Evolutionary conservation across 352 stramenopile genomes (phyloP).

Genomic region (Pythium brachiatum): DNA sequence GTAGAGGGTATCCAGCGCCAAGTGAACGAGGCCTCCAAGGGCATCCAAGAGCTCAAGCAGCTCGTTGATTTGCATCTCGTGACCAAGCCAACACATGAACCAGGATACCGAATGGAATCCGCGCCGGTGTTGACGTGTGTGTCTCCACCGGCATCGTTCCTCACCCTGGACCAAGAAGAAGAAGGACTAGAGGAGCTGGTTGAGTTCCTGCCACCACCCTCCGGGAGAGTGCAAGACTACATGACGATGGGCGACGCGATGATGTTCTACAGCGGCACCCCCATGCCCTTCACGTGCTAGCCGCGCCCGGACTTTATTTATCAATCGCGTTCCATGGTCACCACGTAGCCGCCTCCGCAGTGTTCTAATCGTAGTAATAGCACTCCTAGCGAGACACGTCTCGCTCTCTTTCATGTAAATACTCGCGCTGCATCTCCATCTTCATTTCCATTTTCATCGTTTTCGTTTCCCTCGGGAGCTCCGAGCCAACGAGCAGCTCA

Average conservation of each 20-base stretch:
- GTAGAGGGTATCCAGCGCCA: constrained; percentile 30
- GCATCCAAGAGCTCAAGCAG: constrained; percentile 29
- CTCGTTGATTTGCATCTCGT: constrained; percentile 25
- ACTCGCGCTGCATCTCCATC: not conserved
- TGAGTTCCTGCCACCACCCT: not conserved
- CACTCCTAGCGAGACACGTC: not conserved
- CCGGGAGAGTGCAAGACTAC: not conserved
- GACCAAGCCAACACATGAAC: not conserved
- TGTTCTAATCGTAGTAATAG: not conserved
- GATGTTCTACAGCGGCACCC: constrained; percentile 10
- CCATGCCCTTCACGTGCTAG: constrained; percentile 21
- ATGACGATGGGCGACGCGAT: not conserved
- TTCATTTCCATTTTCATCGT: too few species aligned
- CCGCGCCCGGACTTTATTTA: constrained; percentile 10
- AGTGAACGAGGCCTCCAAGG: constrained; percentile 25
- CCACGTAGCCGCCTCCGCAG: not conserved
- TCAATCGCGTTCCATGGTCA: not conserved
- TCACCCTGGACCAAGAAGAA: constrained; percentile 14
- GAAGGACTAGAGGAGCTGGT: constrained; percentile 4
- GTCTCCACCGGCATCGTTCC: constrained; percentile 19
- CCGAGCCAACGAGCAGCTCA: not conserved
- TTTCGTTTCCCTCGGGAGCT: not conserved
- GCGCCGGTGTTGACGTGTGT: constrained; percentile 7
- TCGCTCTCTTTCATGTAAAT: not conserved
- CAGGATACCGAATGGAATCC: not conserved